These are phyloP conservation scores for Mortierella polycephala DNA, from an alignment of 371 early-diverging fungal genomes.

Conservation along the genomic window DNA sequence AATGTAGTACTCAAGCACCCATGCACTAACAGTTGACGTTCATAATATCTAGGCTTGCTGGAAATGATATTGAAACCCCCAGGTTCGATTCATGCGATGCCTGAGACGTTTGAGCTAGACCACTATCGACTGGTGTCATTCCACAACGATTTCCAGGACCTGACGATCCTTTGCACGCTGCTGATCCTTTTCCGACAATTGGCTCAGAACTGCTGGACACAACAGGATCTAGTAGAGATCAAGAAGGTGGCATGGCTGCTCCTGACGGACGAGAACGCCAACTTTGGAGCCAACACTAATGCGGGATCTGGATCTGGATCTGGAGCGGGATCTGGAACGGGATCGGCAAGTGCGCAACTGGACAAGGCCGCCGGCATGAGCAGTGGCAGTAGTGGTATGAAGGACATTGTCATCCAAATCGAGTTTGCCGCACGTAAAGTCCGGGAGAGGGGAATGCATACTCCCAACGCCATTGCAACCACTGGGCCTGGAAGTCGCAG, in stretches of 20 bases:
- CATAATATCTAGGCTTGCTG: conserved; percentile 33
- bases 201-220: conserved; percentile 56
- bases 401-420: conserved; percentile 53
- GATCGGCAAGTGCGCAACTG: not conserved
- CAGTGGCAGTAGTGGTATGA: conserved; percentile 39
- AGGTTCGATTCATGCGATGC: conserved; percentile 40
- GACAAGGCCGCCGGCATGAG: conserved; percentile 5
- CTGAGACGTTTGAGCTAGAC: conserved; percentile 74
- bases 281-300: conserved; percentile 40
- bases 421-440: conserved; percentile 52
- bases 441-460: conserved; percentile 34
- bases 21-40: too few species aligned
- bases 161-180: conserved; percentile 70
- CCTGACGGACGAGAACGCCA: conserved; percentile 54
- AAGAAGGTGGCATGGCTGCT: conserved; percentile 55
- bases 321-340: conserved; percentile 1
- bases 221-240: conserved; percentile 56
- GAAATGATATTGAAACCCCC: conserved; percentile 49
- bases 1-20: too few species aligned
- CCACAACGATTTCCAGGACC: conserved; percentile 80
- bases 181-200: conserved; percentile 73
- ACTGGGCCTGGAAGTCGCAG: conserved; percentile 9
- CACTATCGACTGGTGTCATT: conserved; percentile 67
- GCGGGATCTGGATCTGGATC: conserved; percentile 2
- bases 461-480: not conserved